Conservation (phyloP, 73 alveolate species). For the Tetrahymena thermophila region DNA sequence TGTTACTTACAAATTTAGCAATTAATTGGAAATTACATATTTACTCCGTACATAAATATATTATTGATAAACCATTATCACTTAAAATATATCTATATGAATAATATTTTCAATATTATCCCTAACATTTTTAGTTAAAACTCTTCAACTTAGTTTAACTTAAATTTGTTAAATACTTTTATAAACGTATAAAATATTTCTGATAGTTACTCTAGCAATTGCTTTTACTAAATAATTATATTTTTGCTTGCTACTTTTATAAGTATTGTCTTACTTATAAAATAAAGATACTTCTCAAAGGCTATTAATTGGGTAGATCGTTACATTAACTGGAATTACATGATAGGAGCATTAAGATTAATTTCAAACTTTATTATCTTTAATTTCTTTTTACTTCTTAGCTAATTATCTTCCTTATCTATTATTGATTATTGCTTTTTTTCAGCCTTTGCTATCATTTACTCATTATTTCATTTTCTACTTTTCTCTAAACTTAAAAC, state of each 20-base stretch:
- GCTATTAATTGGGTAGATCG: background rate
- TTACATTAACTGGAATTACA: background rate
- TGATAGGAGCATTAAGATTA: background rate
- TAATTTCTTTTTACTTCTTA: background rate
- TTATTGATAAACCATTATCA: background rate
- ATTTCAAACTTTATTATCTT: background rate
- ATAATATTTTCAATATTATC: background rate
- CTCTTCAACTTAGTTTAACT: background rate
- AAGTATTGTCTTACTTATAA: background rate
- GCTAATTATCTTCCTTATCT: background rate
- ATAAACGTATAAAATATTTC: background rate
- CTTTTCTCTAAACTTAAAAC: background rate
- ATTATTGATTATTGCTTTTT: background rate
- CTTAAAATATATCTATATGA: background rate
- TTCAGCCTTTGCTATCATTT: background rate
- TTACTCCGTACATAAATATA: background rate
- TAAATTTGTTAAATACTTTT: background rate
- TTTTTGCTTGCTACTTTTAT: background rate
- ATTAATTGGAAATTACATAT: background rate
- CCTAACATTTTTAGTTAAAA: background rate
- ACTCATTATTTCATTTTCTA: background rate
- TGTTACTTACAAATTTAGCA: background rate
- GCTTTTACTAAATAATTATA: background rate
- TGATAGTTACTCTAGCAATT: background rate
- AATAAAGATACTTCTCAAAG: background rate